A percentile compares a stretch with the other conserved stretches of the same genome.
Evolutionary conservation across 352 stramenopile species (phyloP).

Genomic region (Pythium insidiosum): DNA sequence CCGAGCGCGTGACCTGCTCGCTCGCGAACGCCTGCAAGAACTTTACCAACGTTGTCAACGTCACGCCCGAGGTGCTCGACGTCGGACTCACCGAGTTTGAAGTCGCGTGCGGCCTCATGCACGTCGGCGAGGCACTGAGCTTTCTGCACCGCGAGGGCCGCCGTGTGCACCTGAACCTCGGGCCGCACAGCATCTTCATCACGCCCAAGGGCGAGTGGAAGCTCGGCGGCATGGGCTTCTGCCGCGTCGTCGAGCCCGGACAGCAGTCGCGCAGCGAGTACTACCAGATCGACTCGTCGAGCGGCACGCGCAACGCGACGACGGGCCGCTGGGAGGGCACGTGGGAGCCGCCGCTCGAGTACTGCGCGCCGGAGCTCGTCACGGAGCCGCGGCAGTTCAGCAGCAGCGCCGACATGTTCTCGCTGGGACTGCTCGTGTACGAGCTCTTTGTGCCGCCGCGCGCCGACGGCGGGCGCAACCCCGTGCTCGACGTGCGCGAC

Average conservation of each 20-base stretch:
- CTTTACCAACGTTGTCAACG: conserved; percentile 78
- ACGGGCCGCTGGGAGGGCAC: conserved; percentile 51
- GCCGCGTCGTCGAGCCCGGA: conserved; percentile 70
- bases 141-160: conserved; percentile 87
- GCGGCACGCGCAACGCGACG: conserved; percentile 35
- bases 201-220: conserved; percentile 90
- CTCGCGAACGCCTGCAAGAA: conserved; percentile 88
- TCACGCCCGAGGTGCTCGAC: conserved; percentile 82
- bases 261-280: conserved; percentile 82
- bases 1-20: conserved; percentile 85
- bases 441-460: conserved; percentile 79
- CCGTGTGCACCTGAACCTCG: conserved; percentile 80
- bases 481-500: conserved; percentile 75
- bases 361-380: conserved; percentile 79
- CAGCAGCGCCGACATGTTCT: conserved; percentile 82
- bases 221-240: conserved; percentile 87
- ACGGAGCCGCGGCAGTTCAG: conserved; percentile 77
- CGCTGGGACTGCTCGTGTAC: conserved; percentile 74
- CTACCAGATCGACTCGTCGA: conserved; percentile 53
- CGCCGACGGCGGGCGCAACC: conserved; percentile 70
- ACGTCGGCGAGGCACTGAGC: conserved; percentile 84
- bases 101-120: conserved; percentile 80
- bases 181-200: conserved; percentile 87
- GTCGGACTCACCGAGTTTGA: conserved; percentile 86
- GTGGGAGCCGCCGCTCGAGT: conserved; percentile 81